Percentiles rank a stretch among this genome's conserved stretches.
Evolutionary conservation across 192 early-diverging fungal species (phyloP).

Genomic region (Coemansia sp.): DNA sequence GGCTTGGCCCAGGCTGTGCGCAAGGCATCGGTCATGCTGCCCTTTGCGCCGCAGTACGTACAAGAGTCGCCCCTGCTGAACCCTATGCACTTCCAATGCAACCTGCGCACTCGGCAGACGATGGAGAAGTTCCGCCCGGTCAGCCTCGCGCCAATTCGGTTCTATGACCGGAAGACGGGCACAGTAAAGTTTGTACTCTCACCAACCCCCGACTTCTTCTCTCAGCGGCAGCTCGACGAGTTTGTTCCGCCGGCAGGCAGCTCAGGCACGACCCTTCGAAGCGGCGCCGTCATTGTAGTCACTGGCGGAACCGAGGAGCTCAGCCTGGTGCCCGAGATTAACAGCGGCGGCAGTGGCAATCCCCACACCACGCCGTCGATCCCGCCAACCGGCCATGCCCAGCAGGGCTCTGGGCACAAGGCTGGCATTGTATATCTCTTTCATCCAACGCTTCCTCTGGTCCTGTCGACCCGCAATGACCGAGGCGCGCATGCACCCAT

Average conservation of each 20-base stretch:
- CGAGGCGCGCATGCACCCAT: constrained; percentile 5
- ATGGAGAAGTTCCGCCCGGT: constrained; percentile 35
- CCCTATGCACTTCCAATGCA: constrained; percentile 38
- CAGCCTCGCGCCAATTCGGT: constrained; percentile 24
- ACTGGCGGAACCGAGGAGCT: constrained; percentile 24
- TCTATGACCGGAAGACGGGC: constrained; percentile 32
- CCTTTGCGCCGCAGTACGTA: constrained; percentile 35
- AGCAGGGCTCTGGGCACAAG: background rate
- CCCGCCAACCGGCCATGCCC: background rate
- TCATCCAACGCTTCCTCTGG: constrained; percentile 33
- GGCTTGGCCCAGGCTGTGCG: constrained; percentile 39
- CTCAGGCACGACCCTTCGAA: constrained; percentile 1
- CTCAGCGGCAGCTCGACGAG: background rate
- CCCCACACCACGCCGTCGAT: background rate
- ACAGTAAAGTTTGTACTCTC: constrained; percentile 35
- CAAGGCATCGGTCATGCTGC: constrained; percentile 36
- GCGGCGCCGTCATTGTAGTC: constrained; percentile 20
- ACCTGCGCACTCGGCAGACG: constrained; percentile 33
- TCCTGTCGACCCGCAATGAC: constrained; percentile 35
- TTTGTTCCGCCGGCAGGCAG: background rate
- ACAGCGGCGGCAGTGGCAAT: background rate
- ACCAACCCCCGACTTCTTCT: constrained; percentile 12
- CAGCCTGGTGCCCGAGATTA: constrained; percentile 1
- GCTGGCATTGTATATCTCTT: constrained; percentile 26
- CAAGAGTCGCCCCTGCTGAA: constrained; percentile 39